These are phyloP conservation scores for Russula brevipes DNA, from an alignment of 768 basidiomycete species.

Conservation along the genomic window DNA sequence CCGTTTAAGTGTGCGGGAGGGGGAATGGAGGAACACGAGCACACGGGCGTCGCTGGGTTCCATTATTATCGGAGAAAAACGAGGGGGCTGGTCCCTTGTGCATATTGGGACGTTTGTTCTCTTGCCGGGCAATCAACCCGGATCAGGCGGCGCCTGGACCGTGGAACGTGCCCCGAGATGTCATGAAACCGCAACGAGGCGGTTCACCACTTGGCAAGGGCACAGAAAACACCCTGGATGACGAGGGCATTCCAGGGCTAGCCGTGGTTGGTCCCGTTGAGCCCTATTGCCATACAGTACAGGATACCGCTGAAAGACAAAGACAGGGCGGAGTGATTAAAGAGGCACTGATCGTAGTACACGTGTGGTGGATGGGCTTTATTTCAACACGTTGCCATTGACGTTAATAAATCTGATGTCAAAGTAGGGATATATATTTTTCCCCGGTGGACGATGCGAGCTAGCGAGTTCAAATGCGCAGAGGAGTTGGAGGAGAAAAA, in stretches of 20 bases:
- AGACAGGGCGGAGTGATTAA: constrained; percentile 6
- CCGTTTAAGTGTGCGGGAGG: not conserved
- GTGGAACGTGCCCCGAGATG: not conserved
- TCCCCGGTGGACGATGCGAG: not conserved
- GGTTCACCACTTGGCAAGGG: not conserved
- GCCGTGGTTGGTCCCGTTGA: not conserved
- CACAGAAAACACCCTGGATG: not conserved
- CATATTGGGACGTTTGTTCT: not conserved
- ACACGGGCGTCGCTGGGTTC: constrained; percentile 1
- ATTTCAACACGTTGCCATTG: constrained; percentile 12
- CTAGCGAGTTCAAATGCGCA: not conserved
- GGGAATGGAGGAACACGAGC: not conserved
- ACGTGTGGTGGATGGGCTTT: constrained; percentile 6
- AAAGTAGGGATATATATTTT: not conserved
- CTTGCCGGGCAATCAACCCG: constrained; percentile 9
- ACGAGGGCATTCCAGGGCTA: not conserved
- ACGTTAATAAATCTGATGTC: constrained; percentile 5
- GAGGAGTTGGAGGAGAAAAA: not conserved
- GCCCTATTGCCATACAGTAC: not conserved
- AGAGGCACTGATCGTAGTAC: constrained; percentile 18
- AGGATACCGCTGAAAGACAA: not conserved
- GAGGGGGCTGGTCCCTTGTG: not conserved
- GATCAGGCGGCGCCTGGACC: constrained; percentile 13
- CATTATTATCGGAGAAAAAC: constrained; percentile 18
- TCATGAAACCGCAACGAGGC: constrained; percentile 14